phyloP scores from a whole-genome alignment of 495 filamentous ascomycete genomes.

The Penicillium tannophilum region DNA sequence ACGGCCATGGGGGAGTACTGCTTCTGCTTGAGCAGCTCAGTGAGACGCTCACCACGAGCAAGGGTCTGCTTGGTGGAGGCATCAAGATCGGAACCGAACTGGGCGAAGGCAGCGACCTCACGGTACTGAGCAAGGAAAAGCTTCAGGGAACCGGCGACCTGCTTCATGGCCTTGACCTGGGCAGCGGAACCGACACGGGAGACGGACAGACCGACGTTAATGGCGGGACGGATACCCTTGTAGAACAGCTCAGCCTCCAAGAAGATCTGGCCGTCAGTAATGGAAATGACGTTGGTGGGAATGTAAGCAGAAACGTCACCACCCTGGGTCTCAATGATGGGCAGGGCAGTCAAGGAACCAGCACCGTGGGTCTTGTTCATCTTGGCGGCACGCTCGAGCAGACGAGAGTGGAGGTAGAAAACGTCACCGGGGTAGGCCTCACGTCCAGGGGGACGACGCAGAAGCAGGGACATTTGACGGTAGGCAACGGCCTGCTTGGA shows the following conservation, averaged over 20 bases:
- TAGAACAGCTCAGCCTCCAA: conserved; percentile 99
- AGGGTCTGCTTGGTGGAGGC: conserved; percentile 99
- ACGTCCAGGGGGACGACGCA: conserved; percentile 98
- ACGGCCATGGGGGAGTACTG: conserved; percentile 99
- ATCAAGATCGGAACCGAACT: conserved; percentile 99
- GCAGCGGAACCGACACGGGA: conserved; percentile 99
- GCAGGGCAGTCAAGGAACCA: conserved; percentile 95
- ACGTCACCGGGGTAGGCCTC: conserved; percentile 99
- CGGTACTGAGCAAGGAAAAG: conserved; percentile 99
- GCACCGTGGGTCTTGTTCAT: conserved; percentile 95
- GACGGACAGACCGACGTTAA: conserved; percentile 99
- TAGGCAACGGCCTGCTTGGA: conserved; percentile 99
- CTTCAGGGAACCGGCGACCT: conserved; percentile 99
- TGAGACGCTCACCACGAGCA: conserved; percentile 97
- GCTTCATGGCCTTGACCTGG: conserved; percentile 99
- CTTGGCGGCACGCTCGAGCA: conserved; percentile 99
- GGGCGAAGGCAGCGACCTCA: conserved; percentile 99
- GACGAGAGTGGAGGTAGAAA: conserved; percentile 99
- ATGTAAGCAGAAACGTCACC: conserved; percentile 99
- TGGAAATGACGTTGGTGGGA: conserved; percentile 99
- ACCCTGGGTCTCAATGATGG: conserved; percentile 99
- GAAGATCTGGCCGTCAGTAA: conserved; percentile 99
- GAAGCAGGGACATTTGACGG: conserved; percentile 99
- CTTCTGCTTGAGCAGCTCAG: conserved; percentile 99
- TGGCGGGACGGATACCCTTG: conserved; percentile 99